Evolutionary conservation across 2,329 filamentous ascomycete species (phyloP), one percentile per base, ranked within the genome.

Genomic region (Aspergillus thermomutatus): DNA sequence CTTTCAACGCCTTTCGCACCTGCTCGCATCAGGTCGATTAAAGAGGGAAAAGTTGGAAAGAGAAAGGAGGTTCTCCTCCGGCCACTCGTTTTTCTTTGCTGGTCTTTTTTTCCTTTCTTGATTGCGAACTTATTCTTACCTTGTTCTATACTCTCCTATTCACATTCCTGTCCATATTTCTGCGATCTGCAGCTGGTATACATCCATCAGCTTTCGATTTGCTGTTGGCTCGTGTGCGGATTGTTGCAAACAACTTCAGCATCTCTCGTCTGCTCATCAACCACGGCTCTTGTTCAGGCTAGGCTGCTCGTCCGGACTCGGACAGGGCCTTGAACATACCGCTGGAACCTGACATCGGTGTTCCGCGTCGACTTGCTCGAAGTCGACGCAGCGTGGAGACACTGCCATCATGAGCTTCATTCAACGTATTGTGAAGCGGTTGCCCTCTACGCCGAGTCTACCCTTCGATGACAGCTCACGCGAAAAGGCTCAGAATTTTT

Each of bases 361-460:
- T 50, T 54, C 25, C 34, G 41, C 52, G 37, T 49, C 34, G 48
- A 54, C 46, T 43, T 41, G 40, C 37, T 43, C 49, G 59, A 53
- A 56, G 28, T 56, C 55, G 49, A 56, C 59, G 59, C 64, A 65
- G 66, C 62, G 64, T 65, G 60, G 58, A 54, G 63, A 64, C 62
- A 56, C 63, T 65, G 70, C 68, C 69, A 66, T 66, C 65, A 83
- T 83, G 80, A 76, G 79, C 62, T 78, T 83, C 69, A 77, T 82
- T 67, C 80, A 82, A 66, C 78, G 80, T 60, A 74, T 82, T 56
- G 70, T 77, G 64, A 82, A 83, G 75, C 75, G 79, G 67, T 69
- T 83, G 60, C 80, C 80, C 53, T 75, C 77, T 50, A 67, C 77
- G 60, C 72, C 75, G 55, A 73, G 73, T 57, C 68, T 79, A 54